A percentile compares a stretch with the other conserved stretches of the same genome.
Evolutionary conservation across 441 rosid species (phyloP).

Genomic region (Populus tomentosa): DNA sequence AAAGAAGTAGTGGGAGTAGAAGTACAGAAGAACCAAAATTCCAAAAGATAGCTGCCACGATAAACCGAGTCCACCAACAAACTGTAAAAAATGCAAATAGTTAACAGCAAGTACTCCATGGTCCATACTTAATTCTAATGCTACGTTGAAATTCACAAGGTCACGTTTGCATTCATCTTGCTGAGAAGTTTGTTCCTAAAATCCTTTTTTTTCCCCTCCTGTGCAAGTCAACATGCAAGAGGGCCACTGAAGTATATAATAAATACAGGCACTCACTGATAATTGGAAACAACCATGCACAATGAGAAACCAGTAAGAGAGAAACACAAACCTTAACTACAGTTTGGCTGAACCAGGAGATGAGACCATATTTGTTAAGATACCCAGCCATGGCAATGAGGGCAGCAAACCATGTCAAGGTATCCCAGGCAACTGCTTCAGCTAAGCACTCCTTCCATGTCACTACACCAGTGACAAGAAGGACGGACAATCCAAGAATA

Average conservation of each 20-base stretch:
- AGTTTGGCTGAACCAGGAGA: conserved; percentile 96
- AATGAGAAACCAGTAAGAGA: neutral
- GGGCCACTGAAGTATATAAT: neutral
- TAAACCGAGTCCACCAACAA: conserved; percentile 95
- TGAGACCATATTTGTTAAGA: conserved; percentile 95
- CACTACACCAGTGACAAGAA: conserved; percentile 87
- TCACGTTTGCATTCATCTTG: neutral
- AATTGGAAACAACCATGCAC: neutral
- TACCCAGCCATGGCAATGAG: conserved; percentile 99
- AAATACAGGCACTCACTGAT: neutral
- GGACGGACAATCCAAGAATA: conserved; percentile 91
- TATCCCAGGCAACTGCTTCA: conserved; percentile 97
- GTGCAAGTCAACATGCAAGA: neutral
- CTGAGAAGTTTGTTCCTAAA: neutral
- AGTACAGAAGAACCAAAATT: conserved; percentile 89
- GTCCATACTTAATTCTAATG: neutral
- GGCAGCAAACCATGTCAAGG: conserved; percentile 99
- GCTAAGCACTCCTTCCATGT: conserved; percentile 98
- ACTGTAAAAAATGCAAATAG: conserved; percentile 41
- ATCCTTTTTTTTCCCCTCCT: neutral
- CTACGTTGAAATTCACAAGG: neutral
- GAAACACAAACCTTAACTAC: conserved; percentile 76
- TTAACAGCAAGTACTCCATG: conserved; percentile 11
- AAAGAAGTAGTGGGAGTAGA: conserved; percentile 99
- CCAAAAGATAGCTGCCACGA: conserved; percentile 96